phyloP scores from a whole-genome alignment of 768 basidiomycete genomes.

The Hericium alpestre region DNA sequence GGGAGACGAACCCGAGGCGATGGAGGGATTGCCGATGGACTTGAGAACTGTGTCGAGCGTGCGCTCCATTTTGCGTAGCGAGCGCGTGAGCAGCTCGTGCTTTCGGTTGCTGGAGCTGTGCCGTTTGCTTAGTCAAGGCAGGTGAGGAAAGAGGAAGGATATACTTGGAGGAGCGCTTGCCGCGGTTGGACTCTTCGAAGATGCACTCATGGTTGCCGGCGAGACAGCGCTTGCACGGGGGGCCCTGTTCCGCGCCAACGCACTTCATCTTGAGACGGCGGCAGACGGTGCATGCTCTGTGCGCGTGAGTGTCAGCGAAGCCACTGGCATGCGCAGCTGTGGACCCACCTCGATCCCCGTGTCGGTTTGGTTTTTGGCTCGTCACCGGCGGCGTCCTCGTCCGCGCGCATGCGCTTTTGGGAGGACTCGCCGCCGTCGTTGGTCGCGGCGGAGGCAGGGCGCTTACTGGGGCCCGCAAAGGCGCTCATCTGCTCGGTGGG shows the following conservation, averaged over 20 bases:
- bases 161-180: conserved; percentile 80
- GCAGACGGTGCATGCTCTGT: conserved; percentile 85
- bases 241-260: conserved; percentile 81
- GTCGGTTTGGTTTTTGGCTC: conserved; percentile 75
- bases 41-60: conserved; percentile 87
- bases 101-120: conserved; percentile 43
- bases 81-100: conserved; percentile 71
- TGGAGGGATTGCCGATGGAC: conserved; percentile 77
- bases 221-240: conserved; percentile 81
- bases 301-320: conserved; percentile 8
- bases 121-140: conserved; percentile 14
- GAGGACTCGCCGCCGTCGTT: conserved; percentile 40
- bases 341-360: conserved; percentile 61
- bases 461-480: conserved; percentile 27
- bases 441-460: conserved; percentile 22
- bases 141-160: conserved; percentile 11
- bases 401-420: conserved; percentile 30
- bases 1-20: conserved; percentile 54
- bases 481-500: conserved; percentile 47
- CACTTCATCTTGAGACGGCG: conserved; percentile 91
- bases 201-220: conserved; percentile 81
- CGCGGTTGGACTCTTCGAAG: conserved; percentile 94
- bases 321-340: not conserved
- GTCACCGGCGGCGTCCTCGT: conserved; percentile 41
- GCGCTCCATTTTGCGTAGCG: conserved; percentile 82